Percentiles rank a stretch among this genome's conserved stretches.
phyloP scores from a whole-genome alignment of 768 basidiomycete genomes.

The Mycena epipterygia region DNA sequence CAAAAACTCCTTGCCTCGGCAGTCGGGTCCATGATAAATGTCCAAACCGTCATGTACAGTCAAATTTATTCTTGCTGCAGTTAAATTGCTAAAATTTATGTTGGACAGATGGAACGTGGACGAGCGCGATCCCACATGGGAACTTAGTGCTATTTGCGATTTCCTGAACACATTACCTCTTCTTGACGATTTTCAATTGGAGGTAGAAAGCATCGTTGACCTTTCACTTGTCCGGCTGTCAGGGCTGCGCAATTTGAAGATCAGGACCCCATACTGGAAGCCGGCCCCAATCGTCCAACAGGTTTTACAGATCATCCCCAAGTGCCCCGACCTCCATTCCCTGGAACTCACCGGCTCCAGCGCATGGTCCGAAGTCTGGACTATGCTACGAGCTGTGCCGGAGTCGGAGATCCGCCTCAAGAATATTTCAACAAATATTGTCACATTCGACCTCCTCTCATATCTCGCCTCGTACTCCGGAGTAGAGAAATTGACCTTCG shows the following conservation, averaged over 20 bases:
- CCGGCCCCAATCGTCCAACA: background rate
- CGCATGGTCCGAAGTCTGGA: conserved; percentile 11
- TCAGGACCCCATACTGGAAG: background rate
- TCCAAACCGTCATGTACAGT: background rate
- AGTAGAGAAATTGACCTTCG: background rate
- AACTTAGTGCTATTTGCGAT: background rate
- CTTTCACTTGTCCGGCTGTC: background rate
- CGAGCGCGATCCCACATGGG: background rate
- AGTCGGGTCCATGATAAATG: conserved; percentile 9
- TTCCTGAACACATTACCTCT: background rate
- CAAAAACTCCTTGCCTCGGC: background rate
- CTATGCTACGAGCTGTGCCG: background rate
- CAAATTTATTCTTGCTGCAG: background rate
- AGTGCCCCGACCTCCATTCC: background rate
- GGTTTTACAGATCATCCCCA: background rate
- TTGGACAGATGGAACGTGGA: background rate
- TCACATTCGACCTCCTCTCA: background rate
- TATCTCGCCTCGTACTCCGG: background rate
- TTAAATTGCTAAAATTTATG: background rate
- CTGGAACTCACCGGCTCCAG: background rate
- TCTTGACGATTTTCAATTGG: background rate
- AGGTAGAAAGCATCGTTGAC: background rate
- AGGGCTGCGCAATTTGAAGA: background rate
- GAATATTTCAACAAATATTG: background rate
- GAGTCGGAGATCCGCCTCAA: background rate